Conservation (phyloP, 129 eudicot genomes). For the Flaveria sonorensis region DNA sequence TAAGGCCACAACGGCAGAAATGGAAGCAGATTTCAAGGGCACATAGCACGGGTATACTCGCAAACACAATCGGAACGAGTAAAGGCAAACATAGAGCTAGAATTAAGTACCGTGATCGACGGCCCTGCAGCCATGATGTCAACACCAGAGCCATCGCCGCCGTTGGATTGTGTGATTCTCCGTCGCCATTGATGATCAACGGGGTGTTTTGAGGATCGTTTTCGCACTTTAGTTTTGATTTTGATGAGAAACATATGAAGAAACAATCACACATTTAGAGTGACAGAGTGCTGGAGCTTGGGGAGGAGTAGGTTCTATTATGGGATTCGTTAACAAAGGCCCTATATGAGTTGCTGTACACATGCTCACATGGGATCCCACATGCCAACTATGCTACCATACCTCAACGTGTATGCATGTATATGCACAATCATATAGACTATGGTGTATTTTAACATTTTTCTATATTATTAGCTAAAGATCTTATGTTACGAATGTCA, state of each 20-base stretch:
- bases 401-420: not conserved
- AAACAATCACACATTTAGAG: constrained; percentile 25
- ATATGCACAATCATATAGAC: not conserved
- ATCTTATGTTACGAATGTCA: no score
- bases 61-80: constrained; percentile 44
- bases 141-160: constrained; percentile 32
- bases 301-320: constrained; percentile 8
- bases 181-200: constrained; percentile 18
- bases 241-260: constrained; percentile 22
- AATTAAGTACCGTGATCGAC: constrained; percentile 37
- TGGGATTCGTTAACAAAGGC: constrained; percentile 6
- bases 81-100: constrained; percentile 53
- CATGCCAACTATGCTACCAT: constrained; percentile 32
- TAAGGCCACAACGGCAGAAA: constrained; percentile 27
- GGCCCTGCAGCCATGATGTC: constrained; percentile 49
- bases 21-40: constrained; percentile 31
- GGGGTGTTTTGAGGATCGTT: constrained; percentile 23
- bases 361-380: constrained; percentile 38
- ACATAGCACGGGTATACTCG: constrained; percentile 39
- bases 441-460: not conserved
- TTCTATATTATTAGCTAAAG: no score
- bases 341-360: constrained; percentile 29
- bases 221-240: constrained; percentile 32
- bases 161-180: constrained; percentile 30
- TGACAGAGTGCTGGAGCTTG: constrained; percentile 15